These are phyloP conservation scores for Kazachstania taianensis DNA, from an alignment of 805 yeast species.

Conservation along the genomic window DNA sequence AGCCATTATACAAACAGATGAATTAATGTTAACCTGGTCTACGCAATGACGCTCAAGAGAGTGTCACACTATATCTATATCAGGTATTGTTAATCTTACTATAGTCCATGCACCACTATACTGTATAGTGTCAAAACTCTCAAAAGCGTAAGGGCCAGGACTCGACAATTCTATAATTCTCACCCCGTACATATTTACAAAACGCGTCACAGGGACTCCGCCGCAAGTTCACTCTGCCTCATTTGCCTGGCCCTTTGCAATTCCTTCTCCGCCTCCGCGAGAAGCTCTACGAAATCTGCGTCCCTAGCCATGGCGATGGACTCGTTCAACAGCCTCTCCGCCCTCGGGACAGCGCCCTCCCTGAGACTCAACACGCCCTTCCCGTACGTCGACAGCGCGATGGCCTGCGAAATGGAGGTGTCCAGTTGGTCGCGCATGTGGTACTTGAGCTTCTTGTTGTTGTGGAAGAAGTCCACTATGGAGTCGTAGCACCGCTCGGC, in stretches of 20 bases:
- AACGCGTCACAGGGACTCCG: neutral
- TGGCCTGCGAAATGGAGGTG: constrained; percentile 46
- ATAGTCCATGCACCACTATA: too few relatives aligned
- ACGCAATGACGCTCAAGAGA: too few relatives aligned
- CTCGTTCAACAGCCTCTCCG: constrained; percentile 54
- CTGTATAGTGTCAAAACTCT: too few relatives aligned
- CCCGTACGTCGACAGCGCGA: constrained; percentile 76
- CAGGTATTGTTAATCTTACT: too few relatives aligned
- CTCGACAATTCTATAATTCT: too few relatives aligned
- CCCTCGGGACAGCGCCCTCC: constrained; percentile 42
- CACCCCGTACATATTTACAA: neutral
- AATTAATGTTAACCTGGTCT: too few relatives aligned
- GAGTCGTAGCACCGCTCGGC: constrained; percentile 35
- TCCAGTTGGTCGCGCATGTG: constrained; percentile 31
- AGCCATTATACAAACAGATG: too few relatives aligned
- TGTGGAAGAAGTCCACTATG: constrained; percentile 34
- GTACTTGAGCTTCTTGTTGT: constrained; percentile 25
- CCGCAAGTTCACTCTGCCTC: constrained; percentile 2
- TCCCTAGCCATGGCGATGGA: constrained; percentile 62
- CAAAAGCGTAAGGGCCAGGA: too few relatives aligned
- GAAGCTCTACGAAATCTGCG: constrained; percentile 51
- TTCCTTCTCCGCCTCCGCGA: constrained; percentile 58
- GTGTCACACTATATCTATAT: too few relatives aligned
- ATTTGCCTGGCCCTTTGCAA: constrained; percentile 33
- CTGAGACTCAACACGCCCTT: constrained; percentile 73